Percentiles rank a stretch among this genome's conserved stretches.
Evolutionary conservation across 1,139 yeast genomes (phyloP).

Genomic region (Blastobotrys petasosporus): DNA sequence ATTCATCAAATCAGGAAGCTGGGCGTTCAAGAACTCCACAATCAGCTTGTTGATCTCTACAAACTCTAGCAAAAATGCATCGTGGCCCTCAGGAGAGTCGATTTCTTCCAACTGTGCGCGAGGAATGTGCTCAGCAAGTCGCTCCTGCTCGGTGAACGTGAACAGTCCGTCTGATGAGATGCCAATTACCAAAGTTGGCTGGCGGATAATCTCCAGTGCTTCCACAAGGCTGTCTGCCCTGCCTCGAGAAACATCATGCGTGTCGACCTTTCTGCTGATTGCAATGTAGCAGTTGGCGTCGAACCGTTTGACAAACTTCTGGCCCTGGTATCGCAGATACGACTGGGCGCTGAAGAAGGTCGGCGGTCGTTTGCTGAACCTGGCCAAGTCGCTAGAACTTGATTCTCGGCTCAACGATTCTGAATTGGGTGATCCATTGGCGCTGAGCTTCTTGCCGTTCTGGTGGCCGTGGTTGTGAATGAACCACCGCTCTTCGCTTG

Average conservation of each 20-base stretch:
- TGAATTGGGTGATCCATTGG: slow-evolving; percentile 17
- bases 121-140: slow-evolving; percentile 70
- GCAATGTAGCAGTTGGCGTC: slow-evolving; percentile 97
- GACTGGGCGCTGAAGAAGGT: slow-evolving; percentile 94
- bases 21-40: slow-evolving; percentile 52
- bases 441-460: slow-evolving; percentile 26
- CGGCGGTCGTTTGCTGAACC: slow-evolving; percentile 49
- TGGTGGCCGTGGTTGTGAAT: slow-evolving; percentile 62
- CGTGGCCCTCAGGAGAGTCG: slow-evolving; percentile 96
- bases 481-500: slow-evolving; percentile 51
- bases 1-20: slow-evolving; percentile 53
- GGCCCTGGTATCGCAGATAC: slow-evolving; percentile 87
- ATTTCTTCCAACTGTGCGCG: slow-evolving; percentile 62
- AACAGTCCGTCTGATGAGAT: slow-evolving; percentile 88
- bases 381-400: slow-evolving; percentile 8
- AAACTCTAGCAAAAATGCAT: slow-evolving; percentile 89
- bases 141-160: slow-evolving; percentile 85
- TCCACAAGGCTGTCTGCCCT: slow-evolving; percentile 48
- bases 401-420: slow-evolving; percentile 8
- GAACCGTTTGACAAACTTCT: slow-evolving; percentile 78
- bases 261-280: slow-evolving; percentile 85
- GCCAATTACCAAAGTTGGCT: slow-evolving; percentile 82
- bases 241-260: slow-evolving; percentile 88
- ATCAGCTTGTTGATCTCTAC: slow-evolving; percentile 70
- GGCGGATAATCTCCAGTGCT: slow-evolving; percentile 52